Evolutionary conservation across 441 rosid species (phyloP).

Genomic region (Capsella rubella): DNA sequence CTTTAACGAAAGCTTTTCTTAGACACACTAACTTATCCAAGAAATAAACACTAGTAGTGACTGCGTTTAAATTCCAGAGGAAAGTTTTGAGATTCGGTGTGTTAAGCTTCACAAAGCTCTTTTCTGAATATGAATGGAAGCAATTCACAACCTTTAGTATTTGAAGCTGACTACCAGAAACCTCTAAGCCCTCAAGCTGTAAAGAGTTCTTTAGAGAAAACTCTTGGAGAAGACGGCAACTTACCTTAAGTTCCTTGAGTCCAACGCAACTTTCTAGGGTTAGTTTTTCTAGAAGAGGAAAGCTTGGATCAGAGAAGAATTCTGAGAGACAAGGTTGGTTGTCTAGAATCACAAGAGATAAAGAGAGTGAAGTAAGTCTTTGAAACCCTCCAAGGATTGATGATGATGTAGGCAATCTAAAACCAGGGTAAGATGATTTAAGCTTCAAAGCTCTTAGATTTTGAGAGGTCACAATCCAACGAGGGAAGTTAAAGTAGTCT

Average conservation of each 20-base stretch:
- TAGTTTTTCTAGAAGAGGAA: constrained; percentile 64
- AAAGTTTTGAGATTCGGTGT: constrained; percentile 54
- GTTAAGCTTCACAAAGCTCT: constrained; percentile 55
- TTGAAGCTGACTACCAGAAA: constrained; percentile 54
- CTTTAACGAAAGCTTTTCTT: constrained; percentile 59
- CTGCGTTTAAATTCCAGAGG: constrained; percentile 61
- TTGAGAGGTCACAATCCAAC: constrained; percentile 63
- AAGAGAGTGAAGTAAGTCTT: constrained; percentile 60
- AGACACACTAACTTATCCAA: constrained; percentile 53
- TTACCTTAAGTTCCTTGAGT: constrained; percentile 59
- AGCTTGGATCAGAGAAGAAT: constrained; percentile 68
- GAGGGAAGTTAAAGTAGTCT: constrained; percentile 84
- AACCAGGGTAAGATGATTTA: constrained; percentile 69
- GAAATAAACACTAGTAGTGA: constrained; percentile 47
- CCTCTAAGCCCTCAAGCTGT: constrained; percentile 60
- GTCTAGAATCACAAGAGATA: constrained; percentile 58
- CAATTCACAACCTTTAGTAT: constrained; percentile 60
- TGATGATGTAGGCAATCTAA: constrained; percentile 67
- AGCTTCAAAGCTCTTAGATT: constrained; percentile 56
- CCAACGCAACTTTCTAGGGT: constrained; percentile 61
- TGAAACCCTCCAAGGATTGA: constrained; percentile 62
- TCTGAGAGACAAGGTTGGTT: constrained; percentile 58
- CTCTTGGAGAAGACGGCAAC: constrained; percentile 62
- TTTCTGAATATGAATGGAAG: constrained; percentile 53
- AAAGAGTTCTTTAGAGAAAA: constrained; percentile 60